Conservation (phyloP, 768 basidiomycete species). For the Clitopilus passeckerianus region DNA sequence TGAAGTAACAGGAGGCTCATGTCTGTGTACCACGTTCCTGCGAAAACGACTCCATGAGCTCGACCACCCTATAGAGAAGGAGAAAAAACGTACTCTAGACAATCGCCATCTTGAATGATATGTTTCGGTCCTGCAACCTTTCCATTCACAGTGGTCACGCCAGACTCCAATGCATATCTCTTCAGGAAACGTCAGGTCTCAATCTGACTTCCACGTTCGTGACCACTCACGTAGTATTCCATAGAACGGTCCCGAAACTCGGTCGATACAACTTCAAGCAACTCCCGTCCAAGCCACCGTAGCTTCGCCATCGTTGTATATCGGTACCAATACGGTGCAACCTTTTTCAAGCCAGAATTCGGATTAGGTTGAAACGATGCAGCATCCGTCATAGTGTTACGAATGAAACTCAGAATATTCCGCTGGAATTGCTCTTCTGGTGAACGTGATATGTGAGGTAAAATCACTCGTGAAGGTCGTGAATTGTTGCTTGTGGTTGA, state of each 20-base stretch:
- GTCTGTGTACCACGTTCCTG: constrained; percentile 92
- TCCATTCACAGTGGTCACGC: constrained; percentile 96
- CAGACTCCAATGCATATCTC: constrained; percentile 74
- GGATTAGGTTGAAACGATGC: constrained; percentile 6
- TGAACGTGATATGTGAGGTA: constrained; percentile 43
- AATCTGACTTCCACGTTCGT: background rate
- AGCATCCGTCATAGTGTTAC: constrained; percentile 41
- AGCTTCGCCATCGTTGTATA: constrained; percentile 92
- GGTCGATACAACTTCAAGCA: constrained; percentile 88
- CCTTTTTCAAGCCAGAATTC: constrained; percentile 61
- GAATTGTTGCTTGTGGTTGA: background rate
- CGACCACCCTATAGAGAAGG: constrained; percentile 9
- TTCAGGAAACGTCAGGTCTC: constrained; percentile 8
- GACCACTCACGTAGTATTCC: constrained; percentile 85
- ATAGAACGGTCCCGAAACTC: constrained; percentile 92
- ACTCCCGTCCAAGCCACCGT: constrained; percentile 82
- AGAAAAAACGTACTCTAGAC: constrained; percentile 67
- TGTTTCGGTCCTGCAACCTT: constrained; percentile 74
- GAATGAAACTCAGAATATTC: constrained; percentile 47
- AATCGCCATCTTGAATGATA: constrained; percentile 80
- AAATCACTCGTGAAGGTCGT: constrained; percentile 25
- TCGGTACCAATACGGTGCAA: constrained; percentile 88
- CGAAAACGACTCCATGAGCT: too few species aligned
- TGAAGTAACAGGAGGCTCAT: constrained; percentile 92
- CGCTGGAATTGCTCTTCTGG: constrained; percentile 52